phyloP scores from a whole-genome alignment of 345 rosid species.

The Atalantia buxifolia region DNA sequence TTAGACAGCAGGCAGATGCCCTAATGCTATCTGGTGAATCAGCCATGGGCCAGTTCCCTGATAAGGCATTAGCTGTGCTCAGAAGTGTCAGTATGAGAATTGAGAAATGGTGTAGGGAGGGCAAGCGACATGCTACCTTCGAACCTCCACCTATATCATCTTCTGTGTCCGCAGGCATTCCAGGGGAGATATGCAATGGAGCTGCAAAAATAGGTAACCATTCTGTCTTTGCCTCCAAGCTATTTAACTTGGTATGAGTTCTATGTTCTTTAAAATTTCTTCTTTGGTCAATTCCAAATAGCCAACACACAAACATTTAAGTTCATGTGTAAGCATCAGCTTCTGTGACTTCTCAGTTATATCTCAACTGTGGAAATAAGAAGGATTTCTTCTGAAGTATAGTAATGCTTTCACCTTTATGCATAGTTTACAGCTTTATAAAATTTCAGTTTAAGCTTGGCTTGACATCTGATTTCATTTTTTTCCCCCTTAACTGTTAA shows the following conservation, averaged over 20 bases:
- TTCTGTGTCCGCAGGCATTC: not conserved
- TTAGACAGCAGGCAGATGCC: constrained; percentile 24
- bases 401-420: not conserved
- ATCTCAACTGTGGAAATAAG: not conserved
- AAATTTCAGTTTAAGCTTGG: not conserved
- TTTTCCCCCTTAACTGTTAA: not conserved
- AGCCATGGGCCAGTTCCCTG: constrained; percentile 21
- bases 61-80: constrained; percentile 13
- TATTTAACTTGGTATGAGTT: not conserved
- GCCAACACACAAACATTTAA: not conserved
- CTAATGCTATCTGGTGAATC: constrained; percentile 25
- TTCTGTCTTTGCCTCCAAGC: not conserved
- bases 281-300: not conserved
- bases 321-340: not conserved
- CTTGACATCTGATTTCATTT: not conserved
- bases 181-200: constrained; percentile 15
- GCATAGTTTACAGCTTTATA: not conserved
- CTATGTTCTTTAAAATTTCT: not conserved
- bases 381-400: not conserved
- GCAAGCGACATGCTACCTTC: not conserved
- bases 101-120: constrained; percentile 12
- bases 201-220: constrained; percentile 9
- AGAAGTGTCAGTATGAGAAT: constrained; percentile 10
- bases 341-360: not conserved
- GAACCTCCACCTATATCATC: not conserved